Base-by-base conservation (phyloP, 495 filamentous ascomycete genomes). In the Oidiodendron maius region DNA sequence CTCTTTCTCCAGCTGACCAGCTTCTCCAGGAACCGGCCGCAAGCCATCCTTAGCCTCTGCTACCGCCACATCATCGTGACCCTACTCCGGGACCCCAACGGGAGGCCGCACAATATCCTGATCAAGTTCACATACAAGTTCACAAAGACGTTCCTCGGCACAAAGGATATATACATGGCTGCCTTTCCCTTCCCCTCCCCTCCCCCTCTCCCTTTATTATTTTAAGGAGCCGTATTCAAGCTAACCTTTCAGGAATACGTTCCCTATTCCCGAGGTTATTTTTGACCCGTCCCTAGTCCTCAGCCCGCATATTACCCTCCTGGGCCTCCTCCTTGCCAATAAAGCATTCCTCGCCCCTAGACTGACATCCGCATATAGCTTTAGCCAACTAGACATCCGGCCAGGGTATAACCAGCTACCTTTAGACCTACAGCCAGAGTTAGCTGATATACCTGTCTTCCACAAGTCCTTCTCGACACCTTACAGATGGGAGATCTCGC, bases 241-340 rank as follows among this genome's bases (percentile, higher is more conserved):
- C 24, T 52, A n/a, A n/a, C n/a, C n/a, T n/a, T n/a, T n/a, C n/a
- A 71, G 61, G 20, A 65, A 68, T 46, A 57, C 32, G 21, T 69
- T 66, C 41, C 4, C 21, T 1, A 50, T 67, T 34, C 61, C 59
- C 1, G 56, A 64, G 44, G 62, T 64, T 40, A 62, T 67, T 40
- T 67, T 57, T 50, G 50, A 67, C 30, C 60, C 50, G 13, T 53
- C 48, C 2, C 56, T 64, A 20, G 48, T 59, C 15, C 61, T 66
- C 16, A 57, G 49, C 30, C 49, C 38, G 8, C 40, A 57, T 21
- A 17, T 48, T 45, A 48, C 61, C 44, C 49, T 68, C 18, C 51
- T 69, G 47, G 57, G 66, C 20, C 35, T 71, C 3, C 56, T 71
- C 28, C 69, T 68, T 60, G 39, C 28, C 15, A 49, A 61, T 42